phyloP scores from a whole-genome alignment of 768 basidiomycete species.

The Mycena belliarum region DNA sequence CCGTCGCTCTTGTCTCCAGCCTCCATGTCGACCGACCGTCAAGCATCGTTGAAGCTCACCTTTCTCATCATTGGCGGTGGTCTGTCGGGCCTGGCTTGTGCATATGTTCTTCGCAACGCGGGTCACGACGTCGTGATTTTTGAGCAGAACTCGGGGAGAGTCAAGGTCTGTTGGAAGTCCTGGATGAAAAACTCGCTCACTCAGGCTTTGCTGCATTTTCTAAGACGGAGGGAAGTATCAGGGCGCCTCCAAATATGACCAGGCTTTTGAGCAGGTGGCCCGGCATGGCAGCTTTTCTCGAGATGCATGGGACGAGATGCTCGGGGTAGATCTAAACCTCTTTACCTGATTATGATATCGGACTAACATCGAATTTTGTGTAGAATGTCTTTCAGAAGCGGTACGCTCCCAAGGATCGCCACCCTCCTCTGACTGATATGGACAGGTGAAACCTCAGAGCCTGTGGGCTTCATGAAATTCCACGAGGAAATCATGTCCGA shows the following conservation, averaged over 20 bases:
- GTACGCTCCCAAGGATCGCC: background rate
- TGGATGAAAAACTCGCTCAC: background rate
- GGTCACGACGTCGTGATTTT: constrained; percentile 12
- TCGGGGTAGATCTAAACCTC: background rate
- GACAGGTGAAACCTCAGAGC: constrained; percentile 4
- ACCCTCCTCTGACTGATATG: background rate
- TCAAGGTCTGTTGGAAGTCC: background rate
- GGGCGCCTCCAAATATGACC: constrained; percentile 17
- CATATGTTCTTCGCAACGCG: constrained; percentile 28
- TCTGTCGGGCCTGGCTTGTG: constrained; percentile 34
- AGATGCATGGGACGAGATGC: background rate
- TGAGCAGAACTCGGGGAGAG: background rate
- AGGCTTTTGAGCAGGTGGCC: constrained; percentile 11
- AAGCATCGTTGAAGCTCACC: constrained; percentile 25
- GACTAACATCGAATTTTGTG: background rate
- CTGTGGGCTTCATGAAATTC: constrained; percentile 14
- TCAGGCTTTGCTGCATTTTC: background rate
- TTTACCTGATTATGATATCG: no score
- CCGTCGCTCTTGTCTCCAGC: background rate
- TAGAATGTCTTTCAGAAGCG: constrained; percentile 9
- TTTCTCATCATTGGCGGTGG: constrained; percentile 38
- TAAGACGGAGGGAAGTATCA: constrained; percentile 13
- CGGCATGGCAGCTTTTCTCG: constrained; percentile 5
- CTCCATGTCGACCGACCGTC: background rate
- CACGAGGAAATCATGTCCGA: constrained; percentile 10